Percentiles rank a stretch among this genome's conserved stretches.
These are phyloP conservation scores for Leersia perrieri DNA, from an alignment of 176 grass and related monocot genomes.

Conservation along the genomic window DNA sequence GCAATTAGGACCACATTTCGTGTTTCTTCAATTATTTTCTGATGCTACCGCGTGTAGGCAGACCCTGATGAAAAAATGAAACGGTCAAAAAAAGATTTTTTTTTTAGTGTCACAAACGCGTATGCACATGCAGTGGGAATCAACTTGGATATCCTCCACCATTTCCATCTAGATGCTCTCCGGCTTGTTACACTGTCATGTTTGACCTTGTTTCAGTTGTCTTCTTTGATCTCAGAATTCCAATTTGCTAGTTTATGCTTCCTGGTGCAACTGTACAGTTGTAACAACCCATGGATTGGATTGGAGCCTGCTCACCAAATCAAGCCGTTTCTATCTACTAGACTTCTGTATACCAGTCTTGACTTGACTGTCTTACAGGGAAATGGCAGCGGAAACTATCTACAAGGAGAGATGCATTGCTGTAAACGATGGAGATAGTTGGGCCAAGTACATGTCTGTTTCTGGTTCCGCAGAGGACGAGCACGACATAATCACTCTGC, in stretches of 20 bases:
- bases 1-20: not conserved
- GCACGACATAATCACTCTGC: slow-evolving; percentile 87
- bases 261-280: not conserved
- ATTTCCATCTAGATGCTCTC: slow-evolving; percentile 5
- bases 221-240: slow-evolving; percentile 30
- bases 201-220: slow-evolving; percentile 3
- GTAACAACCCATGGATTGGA: not conserved
- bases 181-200: not conserved
- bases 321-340: not conserved
- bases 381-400: slow-evolving; percentile 81
- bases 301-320: not conserved
- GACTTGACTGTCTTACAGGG: slow-evolving; percentile 39
- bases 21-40: not conserved
- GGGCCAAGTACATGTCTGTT: slow-evolving; percentile 95
- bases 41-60: not conserved
- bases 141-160: not conserved
- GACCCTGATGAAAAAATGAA: not conserved
- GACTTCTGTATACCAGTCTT: not conserved
- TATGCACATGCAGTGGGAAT: not conserved
- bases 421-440: slow-evolving; percentile 68
- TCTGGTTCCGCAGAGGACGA: slow-evolving; percentile 83
- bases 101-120: not conserved
- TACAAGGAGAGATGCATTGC: slow-evolving; percentile 80
- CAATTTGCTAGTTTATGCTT: not conserved
- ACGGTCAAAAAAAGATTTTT: slow-evolving; percentile 17